These are phyloP conservation scores for Tylopilus subfusipes DNA, from an alignment of 768 basidiomycete genomes.

Conservation along the genomic window DNA sequence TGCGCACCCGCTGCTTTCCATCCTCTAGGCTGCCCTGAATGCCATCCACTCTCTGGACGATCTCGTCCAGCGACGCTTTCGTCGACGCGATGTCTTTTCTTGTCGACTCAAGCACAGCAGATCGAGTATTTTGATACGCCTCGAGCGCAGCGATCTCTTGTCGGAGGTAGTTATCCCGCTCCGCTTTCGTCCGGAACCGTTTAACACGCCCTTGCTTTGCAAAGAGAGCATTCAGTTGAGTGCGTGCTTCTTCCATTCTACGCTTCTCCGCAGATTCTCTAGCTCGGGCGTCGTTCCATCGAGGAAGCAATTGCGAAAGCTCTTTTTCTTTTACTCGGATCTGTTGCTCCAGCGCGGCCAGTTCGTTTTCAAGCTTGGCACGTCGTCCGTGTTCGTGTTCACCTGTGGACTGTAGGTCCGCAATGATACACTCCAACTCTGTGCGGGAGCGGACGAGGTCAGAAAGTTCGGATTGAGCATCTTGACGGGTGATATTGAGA, in stretches of 20 bases:
- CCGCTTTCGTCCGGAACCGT: slow-evolving; percentile 77
- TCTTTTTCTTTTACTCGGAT: slow-evolving; percentile 61
- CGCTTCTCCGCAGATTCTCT: slow-evolving; percentile 55
- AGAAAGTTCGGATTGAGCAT: slow-evolving; percentile 77
- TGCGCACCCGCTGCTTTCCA: slow-evolving; percentile 51
- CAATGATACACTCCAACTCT: slow-evolving; percentile 79
- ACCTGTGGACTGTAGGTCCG: slow-evolving; percentile 68
- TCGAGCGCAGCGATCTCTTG: slow-evolving; percentile 74
- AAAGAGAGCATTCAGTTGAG: slow-evolving; percentile 69
- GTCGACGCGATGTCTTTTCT: slow-evolving; percentile 48
- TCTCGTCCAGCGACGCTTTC: slow-evolving; percentile 46
- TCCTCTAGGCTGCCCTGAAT: slow-evolving; percentile 63
- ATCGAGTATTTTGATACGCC: slow-evolving; percentile 55
- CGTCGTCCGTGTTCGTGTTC: slow-evolving; percentile 63
- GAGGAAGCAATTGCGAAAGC: slow-evolving; percentile 62
- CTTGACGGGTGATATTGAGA: slow-evolving; percentile 62
- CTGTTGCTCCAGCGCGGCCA: slow-evolving; percentile 54
- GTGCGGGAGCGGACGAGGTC: slow-evolving; percentile 84
- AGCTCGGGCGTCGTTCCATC: slow-evolving; percentile 59
- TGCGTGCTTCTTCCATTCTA: slow-evolving; percentile 70
- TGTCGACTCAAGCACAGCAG: slow-evolving; percentile 51
- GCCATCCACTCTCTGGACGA: slow-evolving; percentile 56
- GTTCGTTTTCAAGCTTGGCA: slow-evolving; percentile 60
- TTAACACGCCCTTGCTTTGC: slow-evolving; percentile 88
- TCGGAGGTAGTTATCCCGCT: slow-evolving; percentile 80